Evolutionary conservation across 225 moss, liverwort and hornwort species (phyloP).

Genomic region (Physcomitrium patens): DNA sequence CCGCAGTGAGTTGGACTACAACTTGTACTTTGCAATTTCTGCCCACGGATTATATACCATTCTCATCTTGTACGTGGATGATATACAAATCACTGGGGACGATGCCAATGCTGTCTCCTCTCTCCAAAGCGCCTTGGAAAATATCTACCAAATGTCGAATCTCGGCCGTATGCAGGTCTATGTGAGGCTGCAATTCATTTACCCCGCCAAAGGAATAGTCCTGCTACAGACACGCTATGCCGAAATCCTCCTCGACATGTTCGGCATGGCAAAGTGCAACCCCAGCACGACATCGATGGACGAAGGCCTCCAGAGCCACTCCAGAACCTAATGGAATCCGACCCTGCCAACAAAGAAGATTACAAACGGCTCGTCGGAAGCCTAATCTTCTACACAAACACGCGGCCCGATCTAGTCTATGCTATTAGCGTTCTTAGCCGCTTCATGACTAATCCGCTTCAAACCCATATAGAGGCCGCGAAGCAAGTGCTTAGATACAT

Average conservation of each 20-base stretch:
- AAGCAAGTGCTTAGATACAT: no score
- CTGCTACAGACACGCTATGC: neutral
- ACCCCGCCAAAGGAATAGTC: neutral
- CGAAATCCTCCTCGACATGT: neutral
- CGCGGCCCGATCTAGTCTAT: no score
- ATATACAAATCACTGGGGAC: neutral
- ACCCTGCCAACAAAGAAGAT: no score
- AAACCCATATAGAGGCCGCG: no score
- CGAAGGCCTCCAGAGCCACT: neutral
- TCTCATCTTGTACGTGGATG: no score
- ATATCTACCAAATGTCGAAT: neutral
- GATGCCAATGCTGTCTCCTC: neutral
- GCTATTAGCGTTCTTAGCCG: no score
- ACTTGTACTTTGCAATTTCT: no score
- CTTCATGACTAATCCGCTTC: no score
- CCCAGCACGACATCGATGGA: no score
- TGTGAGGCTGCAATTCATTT: neutral
- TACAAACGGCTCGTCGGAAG: no score
- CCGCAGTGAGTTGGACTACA: neutral
- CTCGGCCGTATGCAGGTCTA: neutral
- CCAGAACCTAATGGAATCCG: neutral
- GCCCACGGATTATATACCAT: no score
- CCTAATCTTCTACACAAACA: no score
- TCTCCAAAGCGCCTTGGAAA: neutral
- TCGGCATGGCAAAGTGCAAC: neutral